phyloP scores from a whole-genome alignment of 176 grass and related monocot species.

The Carex pumila region DNA sequence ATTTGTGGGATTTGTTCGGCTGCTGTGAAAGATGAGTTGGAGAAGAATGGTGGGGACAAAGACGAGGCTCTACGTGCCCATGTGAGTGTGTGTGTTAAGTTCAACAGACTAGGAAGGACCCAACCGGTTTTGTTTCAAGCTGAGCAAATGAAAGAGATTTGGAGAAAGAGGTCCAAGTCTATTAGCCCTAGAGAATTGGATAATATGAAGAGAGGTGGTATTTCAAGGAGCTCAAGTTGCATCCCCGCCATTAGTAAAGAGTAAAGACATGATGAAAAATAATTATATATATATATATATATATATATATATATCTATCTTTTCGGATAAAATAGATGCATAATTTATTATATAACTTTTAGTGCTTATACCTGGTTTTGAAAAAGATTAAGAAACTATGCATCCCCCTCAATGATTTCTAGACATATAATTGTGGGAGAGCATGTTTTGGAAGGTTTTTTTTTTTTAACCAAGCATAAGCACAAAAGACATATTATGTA shows the following conservation, averaged over 20 bases:
- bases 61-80: slow-evolving; percentile 57
- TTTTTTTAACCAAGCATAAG: slow-evolving; percentile 4
- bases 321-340: background rate
- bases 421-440: background rate
- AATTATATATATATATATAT: background rate
- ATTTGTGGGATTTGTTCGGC: slow-evolving; percentile 72
- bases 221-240: slow-evolving; percentile 83
- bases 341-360: background rate
- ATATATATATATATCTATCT: background rate
- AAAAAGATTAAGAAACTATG: slow-evolving; percentile 8
- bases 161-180: slow-evolving; percentile 62
- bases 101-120: slow-evolving; percentile 57
- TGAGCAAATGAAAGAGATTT: slow-evolving; percentile 82
- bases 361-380: background rate
- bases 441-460: slow-evolving; percentile 11
- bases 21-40: slow-evolving; percentile 61
- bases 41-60: slow-evolving; percentile 23
- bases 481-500: background rate
- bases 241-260: slow-evolving; percentile 77
- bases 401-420: background rate
- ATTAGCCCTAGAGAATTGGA: slow-evolving; percentile 34
- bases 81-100: slow-evolving; percentile 55
- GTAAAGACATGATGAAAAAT: slow-evolving; percentile 6
- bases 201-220: slow-evolving; percentile 4
- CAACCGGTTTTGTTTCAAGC: slow-evolving; percentile 86